These are phyloP conservation scores for Laburnicola sp. DNA, from an alignment of 2,329 filamentous ascomycete species.

Conservation along the genomic window DNA sequence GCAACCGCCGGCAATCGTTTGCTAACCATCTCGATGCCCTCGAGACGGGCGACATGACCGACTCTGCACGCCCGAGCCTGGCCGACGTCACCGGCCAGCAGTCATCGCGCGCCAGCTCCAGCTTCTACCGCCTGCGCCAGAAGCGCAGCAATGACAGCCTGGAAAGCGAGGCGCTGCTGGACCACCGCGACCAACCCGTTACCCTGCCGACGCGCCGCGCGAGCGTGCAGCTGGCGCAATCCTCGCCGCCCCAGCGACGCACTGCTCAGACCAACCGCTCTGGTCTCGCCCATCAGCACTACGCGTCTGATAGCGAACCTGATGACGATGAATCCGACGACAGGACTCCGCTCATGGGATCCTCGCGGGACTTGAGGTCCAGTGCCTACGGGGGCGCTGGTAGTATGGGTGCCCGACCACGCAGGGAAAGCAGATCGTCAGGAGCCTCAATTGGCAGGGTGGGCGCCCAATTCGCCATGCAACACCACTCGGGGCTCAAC, in stretches of 20 bases:
- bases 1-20: slow-evolving; percentile 78
- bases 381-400: slow-evolving; percentile 40
- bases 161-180: slow-evolving; percentile 83
- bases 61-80: slow-evolving; percentile 57
- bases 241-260: slow-evolving; percentile 26
- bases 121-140: slow-evolving; percentile 58
- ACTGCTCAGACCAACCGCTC: slow-evolving; percentile 24
- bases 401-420: slow-evolving; percentile 31
- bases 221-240: slow-evolving; percentile 46
- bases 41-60: slow-evolving; percentile 57
- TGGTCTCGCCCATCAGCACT: slow-evolving; percentile 35
- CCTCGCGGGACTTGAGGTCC: slow-evolving; percentile 40
- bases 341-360: slow-evolving; percentile 58
- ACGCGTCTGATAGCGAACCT: slow-evolving; percentile 51
- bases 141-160: slow-evolving; percentile 83
- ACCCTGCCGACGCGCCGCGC: slow-evolving; percentile 48
- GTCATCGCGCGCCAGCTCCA: slow-evolving; percentile 46
- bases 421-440: slow-evolving; percentile 38
- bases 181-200: slow-evolving; percentile 67
- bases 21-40: slow-evolving; percentile 65
- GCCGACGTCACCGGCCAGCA: slow-evolving; percentile 41
- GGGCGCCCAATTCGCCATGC: slow-evolving; percentile 29
- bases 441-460: slow-evolving; percentile 32
- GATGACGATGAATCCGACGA: slow-evolving; percentile 54
- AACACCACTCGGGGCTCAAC: slow-evolving; percentile 37